Percentiles rank a stretch among this genome's conserved stretches.
Evolutionary conservation across 768 basidiomycete species (phyloP).

Genomic region (Leccinum barrowsii): DNA sequence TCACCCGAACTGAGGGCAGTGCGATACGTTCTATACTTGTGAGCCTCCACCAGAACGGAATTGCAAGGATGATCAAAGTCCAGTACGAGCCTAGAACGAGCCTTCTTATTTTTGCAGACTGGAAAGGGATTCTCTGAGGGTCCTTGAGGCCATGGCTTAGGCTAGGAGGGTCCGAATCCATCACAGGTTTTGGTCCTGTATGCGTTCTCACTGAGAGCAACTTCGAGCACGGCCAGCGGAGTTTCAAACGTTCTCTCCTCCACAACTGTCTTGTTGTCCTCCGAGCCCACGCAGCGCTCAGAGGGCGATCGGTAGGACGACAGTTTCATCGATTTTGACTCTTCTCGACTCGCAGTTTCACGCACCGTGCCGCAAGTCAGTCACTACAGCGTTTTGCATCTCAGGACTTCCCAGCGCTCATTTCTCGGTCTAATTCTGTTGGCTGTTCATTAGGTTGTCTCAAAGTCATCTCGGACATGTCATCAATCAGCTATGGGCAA

Average conservation of each 20-base stretch:
- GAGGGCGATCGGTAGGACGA: conserved; percentile 10
- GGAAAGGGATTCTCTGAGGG: conserved; percentile 51
- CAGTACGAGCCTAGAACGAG: conserved; percentile 76
- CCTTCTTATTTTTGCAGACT: conserved; percentile 48
- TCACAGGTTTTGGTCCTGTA: conserved; percentile 13
- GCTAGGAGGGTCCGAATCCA: conserved; percentile 19
- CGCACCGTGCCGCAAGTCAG: conserved; percentile 2
- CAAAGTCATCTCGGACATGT: conserved; percentile 17
- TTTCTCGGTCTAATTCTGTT: conserved; percentile 2
- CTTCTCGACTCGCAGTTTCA: conserved; percentile 4
- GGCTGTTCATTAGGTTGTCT: conserved; percentile 4
- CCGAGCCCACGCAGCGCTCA: conserved; percentile 5
- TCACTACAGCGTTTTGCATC: conserved; percentile 1
- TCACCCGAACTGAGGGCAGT: conserved; percentile 62
- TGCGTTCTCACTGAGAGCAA: conserved; percentile 1
- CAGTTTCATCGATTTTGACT: neutral
- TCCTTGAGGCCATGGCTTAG: conserved; percentile 33
- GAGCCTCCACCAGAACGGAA: conserved; percentile 92
- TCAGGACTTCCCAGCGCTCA: conserved; percentile 4
- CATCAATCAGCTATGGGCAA: conserved; percentile 27
- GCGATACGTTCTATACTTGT: conserved; percentile 85
- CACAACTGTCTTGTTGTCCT: conserved; percentile 12
- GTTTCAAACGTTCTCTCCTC: conserved; percentile 31
- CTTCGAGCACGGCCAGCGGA: conserved; percentile 24
- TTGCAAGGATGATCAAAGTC: conserved; percentile 64